A percentile compares a stretch with the other conserved stretches of the same genome.
Conservation (phyloP, 805 yeast genomes). For the Ogataea pignaliae region DNA sequence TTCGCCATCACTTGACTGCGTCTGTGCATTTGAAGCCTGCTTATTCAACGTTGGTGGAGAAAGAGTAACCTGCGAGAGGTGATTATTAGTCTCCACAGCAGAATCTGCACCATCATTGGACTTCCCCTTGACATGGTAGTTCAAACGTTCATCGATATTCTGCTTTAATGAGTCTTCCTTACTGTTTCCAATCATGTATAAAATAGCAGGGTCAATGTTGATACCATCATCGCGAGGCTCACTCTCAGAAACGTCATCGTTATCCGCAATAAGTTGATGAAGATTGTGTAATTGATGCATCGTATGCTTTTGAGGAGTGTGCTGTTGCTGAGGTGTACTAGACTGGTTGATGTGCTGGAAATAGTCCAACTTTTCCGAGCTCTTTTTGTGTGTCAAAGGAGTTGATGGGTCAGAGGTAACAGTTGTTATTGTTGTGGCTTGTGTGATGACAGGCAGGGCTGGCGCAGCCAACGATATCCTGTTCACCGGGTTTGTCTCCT, state of each 20-base stretch:
- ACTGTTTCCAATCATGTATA: conserved; percentile 4
- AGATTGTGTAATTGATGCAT: conserved; percentile 9
- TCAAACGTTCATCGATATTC: too few relatives aligned
- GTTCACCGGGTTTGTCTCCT: conserved; percentile 24
- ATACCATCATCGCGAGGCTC: conserved; percentile 1
- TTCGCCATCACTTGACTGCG: not conserved
- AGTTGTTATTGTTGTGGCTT: conserved; percentile 30
- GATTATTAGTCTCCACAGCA: not conserved
- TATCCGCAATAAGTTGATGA: not conserved
- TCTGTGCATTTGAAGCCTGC: not conserved
- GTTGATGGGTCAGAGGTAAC: conserved; percentile 22
- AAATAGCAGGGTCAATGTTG: conserved; percentile 8
- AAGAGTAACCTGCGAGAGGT: not conserved
- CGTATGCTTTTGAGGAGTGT: not conserved
- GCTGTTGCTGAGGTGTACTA: conserved; percentile 7
- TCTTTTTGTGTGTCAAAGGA: conserved; percentile 11
- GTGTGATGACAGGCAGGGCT: conserved; percentile 33
- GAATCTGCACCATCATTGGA: not conserved
- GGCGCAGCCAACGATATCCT: conserved; percentile 29
- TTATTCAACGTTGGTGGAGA: not conserved
- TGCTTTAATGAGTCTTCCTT: too few relatives aligned
- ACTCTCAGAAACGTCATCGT: not conserved
- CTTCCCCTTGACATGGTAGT: too few relatives aligned
- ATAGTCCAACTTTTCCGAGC: conserved; percentile 12
- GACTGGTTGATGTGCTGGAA: conserved; percentile 4